Conservation (phyloP, 352 stramenopile species). For the Phytophthora pinifolia region DNA sequence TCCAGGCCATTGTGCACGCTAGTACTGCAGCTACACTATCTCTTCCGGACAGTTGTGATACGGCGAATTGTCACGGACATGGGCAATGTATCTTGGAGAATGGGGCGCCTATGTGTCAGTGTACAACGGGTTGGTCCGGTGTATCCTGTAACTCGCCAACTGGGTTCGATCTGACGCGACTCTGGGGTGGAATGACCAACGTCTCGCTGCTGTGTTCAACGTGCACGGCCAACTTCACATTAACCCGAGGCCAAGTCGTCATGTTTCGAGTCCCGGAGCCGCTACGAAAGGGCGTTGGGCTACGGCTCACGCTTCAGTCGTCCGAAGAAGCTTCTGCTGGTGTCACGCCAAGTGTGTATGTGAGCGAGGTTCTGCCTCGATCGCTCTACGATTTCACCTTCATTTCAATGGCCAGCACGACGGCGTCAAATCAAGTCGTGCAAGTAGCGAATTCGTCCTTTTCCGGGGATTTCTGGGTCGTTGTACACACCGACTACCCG, state of each 20-base stretch:
- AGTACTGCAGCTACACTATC: conserved; percentile 15
- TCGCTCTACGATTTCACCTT: conserved; percentile 77
- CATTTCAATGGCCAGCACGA: conserved; percentile 42
- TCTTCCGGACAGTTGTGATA: no score
- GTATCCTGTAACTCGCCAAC: conserved; percentile 60
- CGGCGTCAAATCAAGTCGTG: conserved; percentile 32
- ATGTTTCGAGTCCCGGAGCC: conserved; percentile 73
- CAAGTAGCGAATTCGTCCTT: conserved; percentile 53
- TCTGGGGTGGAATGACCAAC: conserved; percentile 59
- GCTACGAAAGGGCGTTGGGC: conserved; percentile 48
- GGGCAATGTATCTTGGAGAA: conserved; percentile 48
- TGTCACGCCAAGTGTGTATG: conserved; percentile 57
- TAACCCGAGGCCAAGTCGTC: conserved; percentile 47
- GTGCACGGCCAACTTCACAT: conserved; percentile 43
- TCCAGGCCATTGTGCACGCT: conserved; percentile 43
- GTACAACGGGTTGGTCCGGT: conserved; percentile 58
- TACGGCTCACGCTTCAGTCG: conserved; percentile 33
- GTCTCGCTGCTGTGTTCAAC: conserved; percentile 55
- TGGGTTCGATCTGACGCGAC: conserved; percentile 52
- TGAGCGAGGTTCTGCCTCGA: conserved; percentile 66
- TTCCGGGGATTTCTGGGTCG: conserved; percentile 70
- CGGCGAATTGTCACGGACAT: conserved; percentile 49
- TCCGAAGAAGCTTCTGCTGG: conserved; percentile 13
- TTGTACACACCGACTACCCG: conserved; percentile 68
- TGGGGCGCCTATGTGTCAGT: conserved; percentile 44